phyloP scores from a whole-genome alignment of 768 basidiomycete genomes.

The Lactifluus hygrophoroides region DNA sequence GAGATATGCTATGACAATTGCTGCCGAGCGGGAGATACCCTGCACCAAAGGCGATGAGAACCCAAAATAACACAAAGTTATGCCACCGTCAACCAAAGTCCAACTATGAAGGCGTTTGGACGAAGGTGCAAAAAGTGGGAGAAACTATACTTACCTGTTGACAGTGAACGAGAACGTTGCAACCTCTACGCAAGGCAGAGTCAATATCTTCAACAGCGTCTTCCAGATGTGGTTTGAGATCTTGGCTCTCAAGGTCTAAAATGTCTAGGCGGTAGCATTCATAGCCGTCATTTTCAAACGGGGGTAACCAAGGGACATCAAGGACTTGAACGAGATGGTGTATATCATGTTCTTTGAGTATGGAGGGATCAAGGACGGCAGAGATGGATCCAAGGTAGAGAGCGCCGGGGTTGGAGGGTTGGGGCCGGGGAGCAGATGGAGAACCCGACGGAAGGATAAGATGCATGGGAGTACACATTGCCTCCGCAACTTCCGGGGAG shows the following conservation, averaged over 20 bases:
- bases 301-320: conserved; percentile 55
- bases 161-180: conserved; percentile 70
- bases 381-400: conserved; percentile 65
- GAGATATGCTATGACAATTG: conserved; percentile 75
- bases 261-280: conserved; percentile 61
- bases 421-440: conserved; percentile 23
- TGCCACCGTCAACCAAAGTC: conserved; percentile 8
- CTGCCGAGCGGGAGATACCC: conserved; percentile 72
- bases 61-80: neutral
- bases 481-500: conserved; percentile 68
- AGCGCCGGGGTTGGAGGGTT: conserved; percentile 32
- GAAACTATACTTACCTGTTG: conserved; percentile 52
- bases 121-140: neutral
- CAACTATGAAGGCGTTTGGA: conserved; percentile 6
- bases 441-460: conserved; percentile 40
- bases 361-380: conserved; percentile 47
- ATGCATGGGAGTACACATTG: conserved; percentile 84
- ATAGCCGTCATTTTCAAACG: conserved; percentile 27
- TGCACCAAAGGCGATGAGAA: conserved; percentile 24
- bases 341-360: conserved; percentile 43
- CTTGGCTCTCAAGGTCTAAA: conserved; percentile 50
- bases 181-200: conserved; percentile 45
- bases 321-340: conserved; percentile 58
- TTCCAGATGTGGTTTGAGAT: conserved; percentile 62
- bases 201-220: conserved; percentile 61